Percentiles rank a stretch among this genome's conserved stretches.
Conservation (phyloP, 1,139 yeast species). For the Meyerozyma elateridarum region DNA sequence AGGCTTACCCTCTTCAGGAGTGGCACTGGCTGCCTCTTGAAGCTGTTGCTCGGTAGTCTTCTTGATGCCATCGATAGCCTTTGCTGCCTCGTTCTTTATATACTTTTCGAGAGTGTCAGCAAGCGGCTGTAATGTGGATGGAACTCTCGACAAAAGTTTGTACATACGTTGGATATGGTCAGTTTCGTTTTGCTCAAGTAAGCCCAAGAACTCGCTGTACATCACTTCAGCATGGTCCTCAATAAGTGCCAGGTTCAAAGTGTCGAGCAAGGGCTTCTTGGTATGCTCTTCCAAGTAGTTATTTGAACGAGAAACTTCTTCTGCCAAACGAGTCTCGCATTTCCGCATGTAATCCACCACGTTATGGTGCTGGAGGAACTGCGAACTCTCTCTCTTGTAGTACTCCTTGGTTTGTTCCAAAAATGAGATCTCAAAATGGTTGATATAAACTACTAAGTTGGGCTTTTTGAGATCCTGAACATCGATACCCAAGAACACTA, state of each 20-base stretch:
- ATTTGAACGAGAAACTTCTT: constrained; percentile 75
- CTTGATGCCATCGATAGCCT: constrained; percentile 63
- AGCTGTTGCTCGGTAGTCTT: constrained; percentile 38
- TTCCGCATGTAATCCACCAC: constrained; percentile 89
- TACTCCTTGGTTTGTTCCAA: constrained; percentile 69
- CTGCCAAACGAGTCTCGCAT: constrained; percentile 76
- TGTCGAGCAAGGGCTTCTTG: constrained; percentile 67
- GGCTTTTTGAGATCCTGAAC: constrained; percentile 80
- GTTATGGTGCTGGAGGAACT: constrained; percentile 65
- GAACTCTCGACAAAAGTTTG: constrained; percentile 67
- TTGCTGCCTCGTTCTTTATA: constrained; percentile 68
- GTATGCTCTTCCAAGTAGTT: constrained; percentile 85
- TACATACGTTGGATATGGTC: constrained; percentile 80
- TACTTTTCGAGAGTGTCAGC: constrained; percentile 70
- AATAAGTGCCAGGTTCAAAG: constrained; percentile 72
- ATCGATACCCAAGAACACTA: constrained; percentile 74
- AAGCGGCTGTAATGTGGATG: constrained; percentile 70
- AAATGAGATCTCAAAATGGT: constrained; percentile 73
- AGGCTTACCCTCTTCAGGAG: constrained; percentile 12
- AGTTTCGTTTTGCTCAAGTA: constrained; percentile 73
- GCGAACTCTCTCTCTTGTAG: constrained; percentile 65
- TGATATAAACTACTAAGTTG: constrained; percentile 75
- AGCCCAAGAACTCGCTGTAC: constrained; percentile 68
- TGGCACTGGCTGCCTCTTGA: constrained; percentile 14
- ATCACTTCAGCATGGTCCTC: constrained; percentile 73